A percentile compares a stretch with the other conserved stretches of the same genome.
These are phyloP conservation scores for Russula ochroleuca DNA, from an alignment of 768 basidiomycete species.

Conservation along the genomic window DNA sequence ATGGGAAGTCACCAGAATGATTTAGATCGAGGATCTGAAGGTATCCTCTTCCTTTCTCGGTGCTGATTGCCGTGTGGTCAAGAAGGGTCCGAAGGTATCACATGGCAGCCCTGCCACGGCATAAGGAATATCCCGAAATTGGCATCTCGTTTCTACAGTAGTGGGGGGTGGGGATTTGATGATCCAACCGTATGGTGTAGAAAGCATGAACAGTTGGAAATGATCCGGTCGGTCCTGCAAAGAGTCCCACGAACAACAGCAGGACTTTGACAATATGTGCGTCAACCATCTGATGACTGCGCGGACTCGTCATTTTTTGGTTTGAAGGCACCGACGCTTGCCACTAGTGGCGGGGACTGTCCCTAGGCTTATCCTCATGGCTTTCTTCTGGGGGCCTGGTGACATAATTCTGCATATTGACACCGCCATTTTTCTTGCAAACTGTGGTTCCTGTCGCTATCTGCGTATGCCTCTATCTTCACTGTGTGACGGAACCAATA, in stretches of 20 bases:
- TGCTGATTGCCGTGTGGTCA: not conserved
- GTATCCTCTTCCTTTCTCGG: not conserved
- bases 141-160: not conserved
- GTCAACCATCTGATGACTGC: constrained; percentile 34
- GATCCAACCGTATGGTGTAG: not conserved
- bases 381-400: constrained; percentile 35
- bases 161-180: not conserved
- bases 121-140: not conserved
- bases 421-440: constrained; percentile 6
- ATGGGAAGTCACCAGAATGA: not conserved
- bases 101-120: not conserved
- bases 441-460: constrained; percentile 8
- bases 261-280: constrained; percentile 8
- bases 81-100: not conserved
- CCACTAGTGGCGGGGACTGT: constrained; percentile 41
- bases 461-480: constrained; percentile 19
- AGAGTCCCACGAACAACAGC: not conserved
- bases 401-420: constrained; percentile 39
- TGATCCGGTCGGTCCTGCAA: too few species aligned
- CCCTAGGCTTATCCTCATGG: constrained; percentile 43
- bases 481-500: not conserved
- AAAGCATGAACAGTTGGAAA: not conserved
- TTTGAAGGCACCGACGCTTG: constrained; percentile 41
- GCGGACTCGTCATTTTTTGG: constrained; percentile 39
- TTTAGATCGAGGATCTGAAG: not conserved